phyloP scores from a whole-genome alignment of 805 yeast species.

The Candida quercuum region DNA sequence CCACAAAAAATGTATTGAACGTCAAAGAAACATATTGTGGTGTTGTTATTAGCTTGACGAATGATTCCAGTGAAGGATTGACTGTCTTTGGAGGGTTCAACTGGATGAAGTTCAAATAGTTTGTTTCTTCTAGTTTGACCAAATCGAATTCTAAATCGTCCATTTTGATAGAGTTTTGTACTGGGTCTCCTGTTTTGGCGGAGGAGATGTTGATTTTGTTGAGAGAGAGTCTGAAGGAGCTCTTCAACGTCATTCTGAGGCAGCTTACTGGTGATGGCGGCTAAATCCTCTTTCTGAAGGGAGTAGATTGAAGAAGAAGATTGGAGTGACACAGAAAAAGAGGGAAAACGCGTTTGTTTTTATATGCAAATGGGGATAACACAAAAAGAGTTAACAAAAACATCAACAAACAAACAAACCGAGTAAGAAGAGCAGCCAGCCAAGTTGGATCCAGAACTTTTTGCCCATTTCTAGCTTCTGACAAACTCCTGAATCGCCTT shows the following conservation, averaged over 20 bases:
- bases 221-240: constrained; percentile 13
- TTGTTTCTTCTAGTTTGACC: constrained; percentile 15
- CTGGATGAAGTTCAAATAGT: constrained; percentile 17
- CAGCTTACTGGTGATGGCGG: no score
- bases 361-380: no score
- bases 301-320: no score
- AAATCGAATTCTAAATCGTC: constrained; percentile 9
- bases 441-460: no score
- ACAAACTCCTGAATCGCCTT: constrained; percentile 24
- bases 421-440: no score
- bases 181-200: constrained; percentile 2
- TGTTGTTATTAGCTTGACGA: constrained; percentile 17
- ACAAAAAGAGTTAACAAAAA: no score
- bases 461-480: neutral
- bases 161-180: no score
- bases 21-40: constrained; percentile 22
- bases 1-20: constrained; percentile 16
- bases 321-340: no score
- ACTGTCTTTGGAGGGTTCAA: neutral
- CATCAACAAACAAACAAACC: no score
- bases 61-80: constrained; percentile 8
- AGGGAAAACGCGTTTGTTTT: no score
- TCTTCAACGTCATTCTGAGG: constrained; percentile 13
- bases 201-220: constrained; percentile 15
- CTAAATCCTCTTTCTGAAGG: no score